Evolutionary conservation across 441 rosid genomes (phyloP).

Genomic region (Mallotus repandus): DNA sequence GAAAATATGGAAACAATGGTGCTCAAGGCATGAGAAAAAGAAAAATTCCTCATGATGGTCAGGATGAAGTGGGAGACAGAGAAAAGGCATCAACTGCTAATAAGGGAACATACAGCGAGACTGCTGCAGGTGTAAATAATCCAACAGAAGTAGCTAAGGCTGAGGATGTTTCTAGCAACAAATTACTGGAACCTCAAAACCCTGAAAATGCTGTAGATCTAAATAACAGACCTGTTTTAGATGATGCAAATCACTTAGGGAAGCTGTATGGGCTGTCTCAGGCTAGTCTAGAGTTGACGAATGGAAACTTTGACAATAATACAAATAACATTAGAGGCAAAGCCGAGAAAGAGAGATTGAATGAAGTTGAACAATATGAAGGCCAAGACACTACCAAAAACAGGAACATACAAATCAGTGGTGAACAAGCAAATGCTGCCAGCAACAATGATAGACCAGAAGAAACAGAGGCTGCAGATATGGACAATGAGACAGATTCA

Average conservation of each 20-base stretch:
- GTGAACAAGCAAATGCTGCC: constrained; percentile 8
- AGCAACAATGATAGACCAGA: constrained; percentile 9
- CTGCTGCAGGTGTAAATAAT: neutral
- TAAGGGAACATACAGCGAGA: neutral
- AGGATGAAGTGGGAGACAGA: constrained; percentile 4
- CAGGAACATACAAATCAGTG: constrained; percentile 12
- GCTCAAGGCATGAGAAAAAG: constrained; percentile 10
- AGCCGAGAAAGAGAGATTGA: constrained; percentile 3
- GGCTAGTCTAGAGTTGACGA: neutral
- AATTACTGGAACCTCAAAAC: constrained; percentile 5
- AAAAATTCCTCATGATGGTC: constrained; percentile 15
- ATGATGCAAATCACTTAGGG: constrained; percentile 13
- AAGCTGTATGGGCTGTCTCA: constrained; percentile 2
- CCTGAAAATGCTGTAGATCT: constrained; percentile 11
- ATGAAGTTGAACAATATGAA: constrained; percentile 22
- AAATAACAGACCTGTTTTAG: neutral
- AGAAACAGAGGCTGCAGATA: constrained; percentile 18
- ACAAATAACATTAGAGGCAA: constrained; percentile 1
- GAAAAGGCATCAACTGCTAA: constrained; percentile 16
- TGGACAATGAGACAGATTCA: constrained; percentile 20
- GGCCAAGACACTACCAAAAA: constrained; percentile 21
- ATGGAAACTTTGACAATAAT: constrained; percentile 15
- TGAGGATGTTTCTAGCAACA: constrained; percentile 8
- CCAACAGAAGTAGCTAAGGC: neutral
- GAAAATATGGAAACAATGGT: constrained; percentile 19